phyloP scores from a whole-genome alignment of 352 stramenopile species.

The Pythium chondricola region DNA sequence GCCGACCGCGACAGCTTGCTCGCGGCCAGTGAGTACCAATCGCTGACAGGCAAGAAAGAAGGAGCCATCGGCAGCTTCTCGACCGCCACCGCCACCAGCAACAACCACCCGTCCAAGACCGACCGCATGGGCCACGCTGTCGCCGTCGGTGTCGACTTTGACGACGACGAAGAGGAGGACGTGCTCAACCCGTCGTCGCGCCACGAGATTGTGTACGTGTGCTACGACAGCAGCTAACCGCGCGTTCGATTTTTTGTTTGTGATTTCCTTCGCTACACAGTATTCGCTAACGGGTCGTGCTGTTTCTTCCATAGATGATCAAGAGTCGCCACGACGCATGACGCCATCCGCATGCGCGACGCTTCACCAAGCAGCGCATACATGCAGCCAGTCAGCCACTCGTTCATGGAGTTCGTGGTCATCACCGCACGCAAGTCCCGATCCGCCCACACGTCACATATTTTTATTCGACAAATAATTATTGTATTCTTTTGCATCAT shows the following conservation, averaged over 20 bases:
- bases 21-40: conserved; percentile 2
- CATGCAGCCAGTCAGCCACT: no score
- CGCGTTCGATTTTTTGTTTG: neutral
- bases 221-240: conserved; percentile 10
- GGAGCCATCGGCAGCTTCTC: neutral
- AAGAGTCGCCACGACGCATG: no score
- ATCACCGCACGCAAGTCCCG: neutral
- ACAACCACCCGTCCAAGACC: conserved; percentile 1
- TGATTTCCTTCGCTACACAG: neutral
- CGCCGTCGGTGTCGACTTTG: conserved; percentile 10
- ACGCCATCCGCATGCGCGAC: no score
- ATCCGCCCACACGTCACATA: neutral
- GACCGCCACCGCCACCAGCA: no score
- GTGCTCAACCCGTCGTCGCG: conserved; percentile 16
- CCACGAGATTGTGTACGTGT: conserved; percentile 21
- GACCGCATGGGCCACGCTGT: neutral
- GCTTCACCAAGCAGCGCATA: no score
- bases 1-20: conserved; percentile 49
- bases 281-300: no score
- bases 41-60: neutral
- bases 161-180: conserved; percentile 22
- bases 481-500: neutral
- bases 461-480: neutral
- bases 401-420: neutral
- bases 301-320: no score